These are phyloP conservation scores for Eutypa lata DNA, from an alignment of 2,329 filamentous ascomycete genomes.

Conservation along the genomic window DNA sequence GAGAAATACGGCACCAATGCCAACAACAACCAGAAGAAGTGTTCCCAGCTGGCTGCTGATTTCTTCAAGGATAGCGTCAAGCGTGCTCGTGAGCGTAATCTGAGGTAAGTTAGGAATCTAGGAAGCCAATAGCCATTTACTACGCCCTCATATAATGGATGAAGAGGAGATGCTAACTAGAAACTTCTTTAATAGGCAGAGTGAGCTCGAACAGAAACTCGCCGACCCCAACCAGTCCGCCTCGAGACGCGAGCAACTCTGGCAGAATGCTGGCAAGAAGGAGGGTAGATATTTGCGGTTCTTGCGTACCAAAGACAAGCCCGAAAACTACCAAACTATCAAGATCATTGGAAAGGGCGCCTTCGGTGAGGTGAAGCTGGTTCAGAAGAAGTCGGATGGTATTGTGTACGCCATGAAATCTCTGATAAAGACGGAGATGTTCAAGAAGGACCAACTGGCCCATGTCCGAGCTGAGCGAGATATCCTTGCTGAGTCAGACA, in stretches of 20 bases:
- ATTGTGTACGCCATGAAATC: constrained; percentile 99
- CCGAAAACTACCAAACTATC: constrained; percentile 91
- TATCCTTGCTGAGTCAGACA: constrained; percentile 98
- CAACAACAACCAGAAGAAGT: constrained; percentile 70
- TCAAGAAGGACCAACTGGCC: constrained; percentile 96
- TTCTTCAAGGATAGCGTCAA: constrained; percentile 99
- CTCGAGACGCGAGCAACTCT: constrained; percentile 77
- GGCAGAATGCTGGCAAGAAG: constrained; percentile 78
- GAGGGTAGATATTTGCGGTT: constrained; percentile 94
- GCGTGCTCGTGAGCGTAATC: constrained; percentile 89
- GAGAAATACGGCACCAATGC: constrained; percentile 68
- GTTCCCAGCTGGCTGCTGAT: constrained; percentile 70
- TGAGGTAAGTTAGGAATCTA: constrained; percentile 61
- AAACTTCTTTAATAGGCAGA: constrained; percentile 60
- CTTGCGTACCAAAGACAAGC: constrained; percentile 86
- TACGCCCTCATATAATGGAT: not conserved
- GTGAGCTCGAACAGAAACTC: constrained; percentile 85
- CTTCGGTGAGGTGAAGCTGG: constrained; percentile 96
- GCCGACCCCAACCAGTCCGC: constrained; percentile 72
- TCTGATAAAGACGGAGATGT: constrained; percentile 98
- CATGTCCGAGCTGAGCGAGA: constrained; percentile 97
- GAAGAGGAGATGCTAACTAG: constrained; percentile 12
- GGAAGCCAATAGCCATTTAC: not conserved
- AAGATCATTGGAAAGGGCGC: constrained; percentile 99
- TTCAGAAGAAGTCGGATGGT: constrained; percentile 92